Base-by-base conservation (phyloP, 2,329 filamentous ascomycete genomes). In the Exophiala aquamarina region DNA sequence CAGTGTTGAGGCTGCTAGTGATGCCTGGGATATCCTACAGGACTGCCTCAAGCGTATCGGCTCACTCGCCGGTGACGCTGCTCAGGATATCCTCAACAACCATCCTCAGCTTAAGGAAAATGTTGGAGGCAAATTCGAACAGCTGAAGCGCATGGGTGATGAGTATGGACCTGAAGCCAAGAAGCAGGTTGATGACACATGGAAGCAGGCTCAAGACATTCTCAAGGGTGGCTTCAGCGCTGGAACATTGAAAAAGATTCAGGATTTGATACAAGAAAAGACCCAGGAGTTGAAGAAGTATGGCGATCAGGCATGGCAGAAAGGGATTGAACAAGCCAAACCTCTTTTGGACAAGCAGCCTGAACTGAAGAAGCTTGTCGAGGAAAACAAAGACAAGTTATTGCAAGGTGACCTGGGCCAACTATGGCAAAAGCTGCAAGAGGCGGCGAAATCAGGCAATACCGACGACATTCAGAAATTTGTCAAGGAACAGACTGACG, bases 321-420 rank as follows among this genome's bases (percentile, higher is more conserved):
- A 87, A 70, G 84, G 80, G 0, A 62, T 87, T 37, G 82, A 89
- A 67, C 74, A 87, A 66, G 82, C 81, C 28, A 82, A 86, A 71
- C 84, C 86, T 0, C 79, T 82, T 49, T 75, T 90, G 1, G 85
- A 89, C 57, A 89, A 89, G 75, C 87, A 81, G 66, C 84, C 86
- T n/a, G 73, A 87, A 69, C 69, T 87, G 49, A 89, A 88, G 72
- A 74, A 88, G 66, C 65, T 89, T 0, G 63, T 90, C 1, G 84
- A 88, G 70, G 72, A 86, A 61, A 90, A 91, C 65, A 74, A 77
- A 37, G 82, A 86, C 46, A 67, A 75, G 0, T 68, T 91, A 39
- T 88, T 86, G 70, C 70, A 80, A 52, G 85, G 84, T 13, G 84
- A 89, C 57, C 68, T 80, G 11, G 70, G 72, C 40, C 80, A 87